These are phyloP conservation scores for Kurtzmaniella fragi DNA, from an alignment of 805 yeast genomes.

Conservation along the genomic window DNA sequence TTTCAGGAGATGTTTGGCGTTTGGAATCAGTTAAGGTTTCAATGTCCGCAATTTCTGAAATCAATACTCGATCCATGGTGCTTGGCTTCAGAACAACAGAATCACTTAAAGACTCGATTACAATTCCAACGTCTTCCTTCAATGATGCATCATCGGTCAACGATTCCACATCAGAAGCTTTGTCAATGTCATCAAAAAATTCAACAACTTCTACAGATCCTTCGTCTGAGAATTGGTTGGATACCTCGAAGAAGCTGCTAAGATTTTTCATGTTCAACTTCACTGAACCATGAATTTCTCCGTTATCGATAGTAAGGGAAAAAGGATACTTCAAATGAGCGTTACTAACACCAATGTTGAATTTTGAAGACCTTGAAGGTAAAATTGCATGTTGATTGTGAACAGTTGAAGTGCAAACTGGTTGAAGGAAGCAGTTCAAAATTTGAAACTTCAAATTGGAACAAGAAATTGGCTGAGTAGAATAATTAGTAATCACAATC, in stretches of 20 bases:
- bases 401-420: conserved; percentile 21
- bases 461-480: conserved; percentile 21
- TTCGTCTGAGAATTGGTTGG: no score
- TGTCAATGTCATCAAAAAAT: neutral
- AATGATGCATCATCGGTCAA: no score
- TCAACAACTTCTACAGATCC: no score
- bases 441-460: conserved; percentile 24
- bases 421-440: conserved; percentile 21
- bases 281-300: conserved; percentile 12
- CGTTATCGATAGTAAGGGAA: conserved; percentile 21
- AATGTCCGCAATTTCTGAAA: neutral
- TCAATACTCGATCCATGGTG: no score
- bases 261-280: conserved; percentile 18
- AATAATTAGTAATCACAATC: conserved; percentile 24
- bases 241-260: conserved; percentile 14
- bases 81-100: no score
- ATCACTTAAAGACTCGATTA: neutral
- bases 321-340: conserved; percentile 32
- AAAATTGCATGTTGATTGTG: conserved; percentile 27
- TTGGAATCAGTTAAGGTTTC: no score
- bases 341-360: conserved; percentile 26
- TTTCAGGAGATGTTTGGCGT: conserved; percentile 1
- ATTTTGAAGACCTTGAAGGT: conserved; percentile 25
- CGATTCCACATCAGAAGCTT: neutral
- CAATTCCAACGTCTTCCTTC: no score